A percentile compares a stretch with the other conserved stretches of the same genome.
Evolutionary conservation across 106 monocot species (phyloP).

Genomic region (Dendrobium chrysotoxum): DNA sequence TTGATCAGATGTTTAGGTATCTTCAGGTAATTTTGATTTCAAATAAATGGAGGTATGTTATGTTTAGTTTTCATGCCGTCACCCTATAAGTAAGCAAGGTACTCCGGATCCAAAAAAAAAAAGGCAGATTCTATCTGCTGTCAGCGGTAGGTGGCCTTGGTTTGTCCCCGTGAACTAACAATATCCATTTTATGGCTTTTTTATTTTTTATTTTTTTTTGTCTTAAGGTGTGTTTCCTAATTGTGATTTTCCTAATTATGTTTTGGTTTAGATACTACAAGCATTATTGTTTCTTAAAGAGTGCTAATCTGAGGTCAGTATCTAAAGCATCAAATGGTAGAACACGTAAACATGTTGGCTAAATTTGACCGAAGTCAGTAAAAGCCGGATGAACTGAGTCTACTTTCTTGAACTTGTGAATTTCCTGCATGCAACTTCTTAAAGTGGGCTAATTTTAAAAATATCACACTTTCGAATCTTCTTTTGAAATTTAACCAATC

Average conservation of each 20-base stretch:
- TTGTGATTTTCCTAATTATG: not conserved
- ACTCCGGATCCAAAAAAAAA: not conserved
- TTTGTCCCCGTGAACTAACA: not conserved
- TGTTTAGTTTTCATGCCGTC: not conserved
- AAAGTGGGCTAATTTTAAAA: not conserved
- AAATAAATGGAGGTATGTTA: not conserved
- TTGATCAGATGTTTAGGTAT: constrained; percentile 44
- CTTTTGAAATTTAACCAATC: no score
- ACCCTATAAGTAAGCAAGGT: not conserved
- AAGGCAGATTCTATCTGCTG: not conserved
- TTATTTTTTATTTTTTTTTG: not conserved
- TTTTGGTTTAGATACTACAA: not conserved
- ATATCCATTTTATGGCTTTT: not conserved
- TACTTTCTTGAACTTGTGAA: not conserved
- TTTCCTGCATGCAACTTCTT: not conserved
- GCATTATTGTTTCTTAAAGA: not conserved
- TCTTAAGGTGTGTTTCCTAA: not conserved
- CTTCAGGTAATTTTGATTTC: constrained; percentile 33
- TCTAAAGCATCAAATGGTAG: not conserved
- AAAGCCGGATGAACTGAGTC: not conserved
- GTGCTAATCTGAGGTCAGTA: not conserved
- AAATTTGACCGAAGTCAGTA: not conserved
- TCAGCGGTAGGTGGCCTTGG: not conserved
- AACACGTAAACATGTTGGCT: not conserved
- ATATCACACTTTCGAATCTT: no score